Evolutionary conservation across 768 basidiomycete genomes (phyloP), one percentile per base, ranked within the genome.

Genomic region (Dentipellis fragilis): DNA sequence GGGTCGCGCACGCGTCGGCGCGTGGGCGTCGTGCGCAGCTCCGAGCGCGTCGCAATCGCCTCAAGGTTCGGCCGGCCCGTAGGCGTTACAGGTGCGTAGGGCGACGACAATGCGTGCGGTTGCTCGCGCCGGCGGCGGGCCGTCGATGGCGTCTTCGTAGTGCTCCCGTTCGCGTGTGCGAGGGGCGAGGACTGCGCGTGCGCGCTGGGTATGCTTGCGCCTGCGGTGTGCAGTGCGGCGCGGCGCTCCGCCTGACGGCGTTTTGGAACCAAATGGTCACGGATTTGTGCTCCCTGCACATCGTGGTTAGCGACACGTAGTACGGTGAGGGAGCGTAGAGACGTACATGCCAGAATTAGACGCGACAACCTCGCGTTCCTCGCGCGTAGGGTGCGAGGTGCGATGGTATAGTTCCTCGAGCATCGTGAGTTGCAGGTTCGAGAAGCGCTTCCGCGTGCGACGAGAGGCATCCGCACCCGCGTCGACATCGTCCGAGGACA

Each of bases 231-330:
- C 36, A 57, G 39, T 34, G 47, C 34, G 1, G 59, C 61, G 5
- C 54, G 61, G 54, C 61, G 61, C 48, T 62, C 59, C 34, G 63
- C 60, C 61, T 69, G 69, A 12, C 69, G 66, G 16, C 67, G 54
- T 70, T 70, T 54, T 70, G 69, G 59, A 70, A 69, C 69, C 69
- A 70, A 35, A 70, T 66, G 39, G 68, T 63, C 29, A 70, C 69
- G 45, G 64, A 65, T 38, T 68, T 65, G 35, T 59, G 48, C 19
- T 65, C 63, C 59, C 69, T 70, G 45, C 2, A 17, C 42, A 16
- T 19, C 42, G 42, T 16, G 16, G 42, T 35, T 16, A 29, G 35
- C 40, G 12, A 29, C 17, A 17, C 23, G 12, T 35, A 29, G 2
- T 14, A 12, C 8, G 9, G 49, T 21, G 9, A 5, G 16, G 10